Evolutionary conservation across 192 early-diverging fungal species (phyloP), one percentile per base, ranked within the genome.

Genomic region (Coemansia sp.): DNA sequence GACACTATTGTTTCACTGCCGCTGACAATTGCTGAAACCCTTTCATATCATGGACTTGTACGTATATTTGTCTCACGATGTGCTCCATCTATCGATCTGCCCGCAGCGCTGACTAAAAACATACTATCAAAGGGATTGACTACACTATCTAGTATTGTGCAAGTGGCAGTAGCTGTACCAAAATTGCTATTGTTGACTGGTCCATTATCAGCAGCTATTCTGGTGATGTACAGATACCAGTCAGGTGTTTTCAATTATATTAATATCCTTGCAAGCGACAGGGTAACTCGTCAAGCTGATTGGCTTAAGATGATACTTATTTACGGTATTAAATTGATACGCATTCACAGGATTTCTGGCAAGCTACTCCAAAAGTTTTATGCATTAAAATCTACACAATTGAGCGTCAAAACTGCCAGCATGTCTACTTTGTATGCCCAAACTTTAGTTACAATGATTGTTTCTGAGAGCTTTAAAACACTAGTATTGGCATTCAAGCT

Each of bases 11-110:
- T 67, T 1, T 32, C 56, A 2, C 2, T 66, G 35, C 69, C 68
- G 0, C 48, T 76, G n/a, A n/a, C 68, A 1, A 41, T 56, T 10
- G 29, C 60, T 1, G 74, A 76, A 19, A 22, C 21, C 4, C 52
- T 75, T 21, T 24, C 60, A 2, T 14, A n/a, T 15, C 38, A 0
- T 4, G 43, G 19, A 21, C 19, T 21, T 21, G 19, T 21, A 21
- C 19, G 19, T 21, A 21, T 21, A 21, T 21, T 63, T 39, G 3
- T 2, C 2, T 10, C 17, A 7, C 25, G 37, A 19, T 17, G 52
- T 0, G 11, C 11, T 8, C 6, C 5, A 5, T 17, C 35, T 1
- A 47, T 24, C 0, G 4, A 11, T 2, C 15, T 73, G 7, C 65
- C 72, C 3, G 0, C 29, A 5, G 2, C 0, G 0, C 35, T 73